Evolutionary conservation across 192 early-diverging fungal genomes (phyloP), one percentile per base, ranked within the genome.

Genomic region (Entrophospora sp.): DNA sequence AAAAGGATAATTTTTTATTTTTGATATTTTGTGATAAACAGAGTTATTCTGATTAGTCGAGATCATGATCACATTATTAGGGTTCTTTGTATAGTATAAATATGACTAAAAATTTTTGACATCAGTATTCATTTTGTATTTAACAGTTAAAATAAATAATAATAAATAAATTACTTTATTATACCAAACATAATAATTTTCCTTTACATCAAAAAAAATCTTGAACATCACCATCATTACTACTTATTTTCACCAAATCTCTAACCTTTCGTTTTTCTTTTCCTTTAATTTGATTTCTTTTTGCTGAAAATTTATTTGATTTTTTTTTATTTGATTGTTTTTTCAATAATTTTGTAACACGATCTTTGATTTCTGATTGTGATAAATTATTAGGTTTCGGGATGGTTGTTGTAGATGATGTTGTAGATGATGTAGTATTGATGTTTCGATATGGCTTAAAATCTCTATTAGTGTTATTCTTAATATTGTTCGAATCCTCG

Each of bases 401-500:
- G 5, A 53, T 22, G n/a, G 66, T 71, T 48, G 67, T 70, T n/a
- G 37, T 44, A 44, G 32, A 61, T 60, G 65, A 62, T 40, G 58
- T 66, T 20, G 70, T 71, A 32, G 73, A 75, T 51, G 59, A 64
- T 43, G 71, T 61, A 22, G 66, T 62, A 9, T 65, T 71, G 13
- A 57, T 61, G 3, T 48, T 70, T 43, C 62, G 65, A 25, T 66
- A 61, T 9, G 18, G 24, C 18, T 69, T 70, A 25, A 66, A 28
- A 67, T 82, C 83, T 6, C 79, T 70, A 45, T 84, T 72, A 3
- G 79, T 80, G 36, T 79, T 79, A 58, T 71, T 82, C 2, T 66
- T 66, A 24, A 80, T 71, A 68, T 84, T 76, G 38, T 73, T 65
- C 20, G 53, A 66, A 53, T 43, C 43, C 25, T 58, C 61, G 2